phyloP scores from a whole-genome alignment of 441 rosid genomes.

The Rhodomyrtus psidioides region DNA sequence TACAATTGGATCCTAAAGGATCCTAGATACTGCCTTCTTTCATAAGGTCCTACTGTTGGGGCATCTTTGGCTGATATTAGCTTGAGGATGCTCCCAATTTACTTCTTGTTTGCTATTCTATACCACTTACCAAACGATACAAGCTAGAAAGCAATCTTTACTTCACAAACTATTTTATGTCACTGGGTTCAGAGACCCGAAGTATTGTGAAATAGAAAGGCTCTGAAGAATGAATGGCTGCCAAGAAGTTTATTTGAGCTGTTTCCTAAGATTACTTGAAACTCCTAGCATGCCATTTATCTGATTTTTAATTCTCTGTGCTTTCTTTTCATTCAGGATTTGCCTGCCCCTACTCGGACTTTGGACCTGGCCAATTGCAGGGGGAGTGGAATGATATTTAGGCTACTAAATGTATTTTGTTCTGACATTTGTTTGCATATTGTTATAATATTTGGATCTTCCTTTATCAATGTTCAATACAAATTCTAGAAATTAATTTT shows the following conservation, averaged over 20 bases:
- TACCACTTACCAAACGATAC: background rate
- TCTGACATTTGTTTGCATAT: too few relatives aligned
- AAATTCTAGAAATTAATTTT: too few relatives aligned
- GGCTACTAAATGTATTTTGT: too few relatives aligned
- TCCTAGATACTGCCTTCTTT: background rate
- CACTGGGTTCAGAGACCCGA: background rate
- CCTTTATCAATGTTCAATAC: too few relatives aligned
- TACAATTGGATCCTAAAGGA: slow-evolving; percentile 76
- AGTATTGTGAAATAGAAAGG: background rate
- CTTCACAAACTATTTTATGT: background rate
- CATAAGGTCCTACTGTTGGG: background rate
- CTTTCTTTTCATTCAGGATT: slow-evolving; percentile 34
- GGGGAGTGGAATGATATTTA: too few relatives aligned
- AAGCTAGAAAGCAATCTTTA: background rate
- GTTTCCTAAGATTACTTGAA: background rate
- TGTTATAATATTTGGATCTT: too few relatives aligned
- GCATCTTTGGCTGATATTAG: background rate
- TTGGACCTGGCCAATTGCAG: slow-evolving; percentile 87
- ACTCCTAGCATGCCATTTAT: background rate
- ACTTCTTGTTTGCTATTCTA: background rate
- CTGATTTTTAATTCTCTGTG: background rate
- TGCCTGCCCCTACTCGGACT: slow-evolving; percentile 48
- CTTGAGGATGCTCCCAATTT: too few relatives aligned
- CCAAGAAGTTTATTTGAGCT: background rate
- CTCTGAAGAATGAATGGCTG: background rate